Evolutionary conservation across 495 filamentous ascomycete genomes (phyloP).

Genomic region (Trichoderma asperelloides): DNA sequence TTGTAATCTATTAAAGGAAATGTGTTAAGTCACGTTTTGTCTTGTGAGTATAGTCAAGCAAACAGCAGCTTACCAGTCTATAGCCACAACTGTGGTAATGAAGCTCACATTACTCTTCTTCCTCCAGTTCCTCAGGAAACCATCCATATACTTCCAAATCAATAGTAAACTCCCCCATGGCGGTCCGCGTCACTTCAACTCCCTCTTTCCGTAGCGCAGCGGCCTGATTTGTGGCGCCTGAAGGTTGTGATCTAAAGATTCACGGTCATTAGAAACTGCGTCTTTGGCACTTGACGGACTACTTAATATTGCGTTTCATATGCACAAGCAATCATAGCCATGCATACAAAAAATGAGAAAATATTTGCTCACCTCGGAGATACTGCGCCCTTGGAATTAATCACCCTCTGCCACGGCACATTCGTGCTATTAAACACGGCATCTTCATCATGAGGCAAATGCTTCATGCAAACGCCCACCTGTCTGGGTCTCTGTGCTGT

Average conservation of each 20-base stretch:
- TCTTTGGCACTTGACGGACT: too few species aligned
- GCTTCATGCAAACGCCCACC: conserved; percentile 81
- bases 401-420: conserved; percentile 91
- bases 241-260: conserved; percentile 48
- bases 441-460: conserved; percentile 50
- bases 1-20: neutral
- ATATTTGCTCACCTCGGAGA: conserved; percentile 56
- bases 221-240: conserved; percentile 62
- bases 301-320: too few species aligned
- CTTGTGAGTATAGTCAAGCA: neutral
- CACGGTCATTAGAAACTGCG: conserved; percentile 15
- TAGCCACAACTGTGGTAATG: conserved; percentile 11
- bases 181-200: conserved; percentile 53
- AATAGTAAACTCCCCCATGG: conserved; percentile 62
- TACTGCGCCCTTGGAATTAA: conserved; percentile 77
- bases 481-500: conserved; percentile 64
- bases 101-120: conserved; percentile 31
- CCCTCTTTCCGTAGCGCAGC: conserved; percentile 57
- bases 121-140: conserved; percentile 58
- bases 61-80: neutral
- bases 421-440: conserved; percentile 57
- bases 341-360: conserved; percentile 9
- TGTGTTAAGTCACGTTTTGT: neutral
- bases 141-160: conserved; percentile 62
- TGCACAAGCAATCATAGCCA: too few species aligned